phyloP scores from a whole-genome alignment of 2,329 filamentous ascomycete genomes.

The Xylaria sp. region DNA sequence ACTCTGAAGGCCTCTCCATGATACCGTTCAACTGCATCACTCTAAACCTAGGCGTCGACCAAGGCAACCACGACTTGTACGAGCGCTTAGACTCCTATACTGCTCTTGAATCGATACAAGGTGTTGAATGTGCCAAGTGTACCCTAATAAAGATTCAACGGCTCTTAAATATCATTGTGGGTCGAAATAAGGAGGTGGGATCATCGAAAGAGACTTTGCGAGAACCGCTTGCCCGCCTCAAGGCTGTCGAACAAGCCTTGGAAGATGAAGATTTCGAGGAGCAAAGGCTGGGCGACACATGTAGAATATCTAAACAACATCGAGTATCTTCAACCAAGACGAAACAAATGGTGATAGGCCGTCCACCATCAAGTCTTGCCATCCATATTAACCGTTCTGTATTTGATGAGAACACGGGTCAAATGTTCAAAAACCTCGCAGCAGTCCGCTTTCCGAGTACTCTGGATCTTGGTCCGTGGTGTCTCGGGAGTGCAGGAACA shows the following conservation, averaged over 20 bases:
- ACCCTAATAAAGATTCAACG: conserved; percentile 73
- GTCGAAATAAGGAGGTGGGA: conserved; percentile 52
- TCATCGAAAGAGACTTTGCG: conserved; percentile 62
- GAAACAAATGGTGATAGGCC: conserved; percentile 85
- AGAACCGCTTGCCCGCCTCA: conserved; percentile 66
- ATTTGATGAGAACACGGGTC: conserved; percentile 85
- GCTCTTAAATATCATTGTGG: conserved; percentile 61
- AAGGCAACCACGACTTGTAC: conserved; percentile 74
- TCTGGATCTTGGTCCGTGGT: conserved; percentile 87
- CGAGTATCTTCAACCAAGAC: conserved; percentile 85
- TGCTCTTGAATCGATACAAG: conserved; percentile 83
- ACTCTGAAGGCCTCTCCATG: conserved; percentile 87
- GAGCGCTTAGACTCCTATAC: conserved; percentile 88
- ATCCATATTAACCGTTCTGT: conserved; percentile 93
- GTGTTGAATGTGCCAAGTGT: conserved; percentile 92
- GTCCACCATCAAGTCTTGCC: conserved; percentile 81
- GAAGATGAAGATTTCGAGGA: conserved; percentile 84
- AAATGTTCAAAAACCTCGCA: conserved; percentile 85
- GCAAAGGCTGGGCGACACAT: conserved; percentile 70
- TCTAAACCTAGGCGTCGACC: conserved; percentile 76
- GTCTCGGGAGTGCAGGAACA: conserved; percentile 70
- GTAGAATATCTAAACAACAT: conserved; percentile 73
- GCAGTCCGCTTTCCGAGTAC: conserved; percentile 78
- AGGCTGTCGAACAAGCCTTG: conserved; percentile 75
- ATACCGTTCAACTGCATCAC: conserved; percentile 96